phyloP scores from a whole-genome alignment of 192 early-diverging fungal species.

The Dispira simplex region DNA sequence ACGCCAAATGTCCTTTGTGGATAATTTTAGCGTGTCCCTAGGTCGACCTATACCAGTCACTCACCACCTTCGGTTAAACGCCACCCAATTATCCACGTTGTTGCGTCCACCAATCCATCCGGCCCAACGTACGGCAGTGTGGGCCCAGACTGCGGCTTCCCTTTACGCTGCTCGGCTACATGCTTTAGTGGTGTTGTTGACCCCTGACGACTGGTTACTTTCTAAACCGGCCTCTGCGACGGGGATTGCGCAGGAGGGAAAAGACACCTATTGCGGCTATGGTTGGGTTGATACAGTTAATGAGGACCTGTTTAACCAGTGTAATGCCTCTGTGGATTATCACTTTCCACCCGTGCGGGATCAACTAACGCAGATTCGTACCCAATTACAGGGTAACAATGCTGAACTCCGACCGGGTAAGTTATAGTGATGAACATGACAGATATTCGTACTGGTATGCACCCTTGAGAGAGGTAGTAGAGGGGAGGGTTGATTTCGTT shows the following conservation, averaged over 20 bases:
- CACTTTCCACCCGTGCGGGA: slow-evolving; percentile 54
- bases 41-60: slow-evolving; percentile 3
- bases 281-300: slow-evolving; percentile 10
- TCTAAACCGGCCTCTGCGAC: too few relatives aligned
- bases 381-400: slow-evolving; percentile 24
- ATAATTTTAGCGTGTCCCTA: slow-evolving; percentile 8
- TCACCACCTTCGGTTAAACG: slow-evolving; percentile 7
- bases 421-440: too few relatives aligned
- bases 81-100: neutral
- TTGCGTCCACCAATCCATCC: neutral
- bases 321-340: slow-evolving; percentile 52
- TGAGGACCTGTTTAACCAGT: slow-evolving; percentile 38
- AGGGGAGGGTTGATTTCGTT: too few relatives aligned
- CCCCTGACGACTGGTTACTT: slow-evolving; percentile 1
- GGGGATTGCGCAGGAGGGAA: too few relatives aligned
- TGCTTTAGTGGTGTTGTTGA: slow-evolving; percentile 2
- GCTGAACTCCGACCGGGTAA: slow-evolving; percentile 20
- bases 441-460: too few relatives aligned
- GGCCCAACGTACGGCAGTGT: slow-evolving; percentile 2
- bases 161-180: slow-evolving; percentile 1
- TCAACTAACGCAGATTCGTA: slow-evolving; percentile 39
- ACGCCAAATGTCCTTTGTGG: slow-evolving; percentile 9
- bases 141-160: neutral
- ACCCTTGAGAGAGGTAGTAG: too few relatives aligned
- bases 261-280: neutral